Evolutionary conservation across 805 yeast species (phyloP).

Genomic region (Grigorovia transvaalensis): DNA sequence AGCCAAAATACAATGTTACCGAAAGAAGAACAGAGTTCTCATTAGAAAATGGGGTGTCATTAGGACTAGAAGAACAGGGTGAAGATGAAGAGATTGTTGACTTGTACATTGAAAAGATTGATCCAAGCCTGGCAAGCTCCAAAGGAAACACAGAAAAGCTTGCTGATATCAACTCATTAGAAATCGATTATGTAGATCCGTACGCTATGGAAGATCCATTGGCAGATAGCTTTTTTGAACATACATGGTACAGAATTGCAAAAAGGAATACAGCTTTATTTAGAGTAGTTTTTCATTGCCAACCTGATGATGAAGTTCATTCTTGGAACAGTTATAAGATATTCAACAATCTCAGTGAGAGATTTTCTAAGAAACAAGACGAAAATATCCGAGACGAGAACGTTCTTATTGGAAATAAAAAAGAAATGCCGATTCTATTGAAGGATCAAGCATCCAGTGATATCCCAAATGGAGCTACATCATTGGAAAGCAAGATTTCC

Average conservation of each 20-base stretch:
- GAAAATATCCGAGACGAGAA: background rate
- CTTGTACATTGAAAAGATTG: slow-evolving; percentile 19
- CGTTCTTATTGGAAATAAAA: background rate
- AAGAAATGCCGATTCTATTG: background rate
- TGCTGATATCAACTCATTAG: slow-evolving; percentile 17
- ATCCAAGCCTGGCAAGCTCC: slow-evolving; percentile 9
- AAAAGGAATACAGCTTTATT: slow-evolving; percentile 71
- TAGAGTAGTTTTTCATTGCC: slow-evolving; percentile 80
- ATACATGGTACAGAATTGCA: slow-evolving; percentile 76
- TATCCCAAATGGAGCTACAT: background rate
- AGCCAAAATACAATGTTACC: slow-evolving; percentile 1
- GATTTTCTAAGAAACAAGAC: slow-evolving; percentile 35
- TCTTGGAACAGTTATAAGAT: slow-evolving; percentile 86
- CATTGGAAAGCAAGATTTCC: background rate
- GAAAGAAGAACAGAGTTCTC: background rate
- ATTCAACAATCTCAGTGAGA: slow-evolving; percentile 47
- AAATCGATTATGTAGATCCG: slow-evolving; percentile 59
- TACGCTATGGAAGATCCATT: slow-evolving; percentile 83
- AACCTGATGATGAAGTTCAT: slow-evolving; percentile 86
- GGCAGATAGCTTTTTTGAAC: slow-evolving; percentile 71
- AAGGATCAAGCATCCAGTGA: background rate
- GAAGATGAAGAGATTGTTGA: slow-evolving; percentile 24
- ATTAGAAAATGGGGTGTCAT: background rate
- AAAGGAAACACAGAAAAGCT: background rate
- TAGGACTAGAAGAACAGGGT: slow-evolving; percentile 17